phyloP scores from a whole-genome alignment of 495 filamentous ascomycete species.

The Aspergillus campestris region DNA sequence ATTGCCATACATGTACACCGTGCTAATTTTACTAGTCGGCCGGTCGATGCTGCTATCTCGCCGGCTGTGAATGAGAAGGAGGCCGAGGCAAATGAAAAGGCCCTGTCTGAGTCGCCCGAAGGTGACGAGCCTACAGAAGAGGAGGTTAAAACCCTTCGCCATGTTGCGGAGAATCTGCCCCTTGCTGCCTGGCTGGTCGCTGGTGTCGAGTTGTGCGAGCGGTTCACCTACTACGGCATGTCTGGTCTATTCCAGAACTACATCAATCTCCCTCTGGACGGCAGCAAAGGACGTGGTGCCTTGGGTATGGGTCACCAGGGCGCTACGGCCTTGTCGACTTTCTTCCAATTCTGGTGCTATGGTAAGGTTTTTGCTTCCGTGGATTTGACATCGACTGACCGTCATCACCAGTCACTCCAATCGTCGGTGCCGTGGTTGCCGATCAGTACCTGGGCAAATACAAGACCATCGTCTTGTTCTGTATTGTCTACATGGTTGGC shows the following conservation, averaged over 20 bases:
- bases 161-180: conserved; percentile 49
- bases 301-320: conserved; percentile 45
- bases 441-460: conserved; percentile 62
- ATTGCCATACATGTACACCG: not conserved
- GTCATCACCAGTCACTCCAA: conserved; percentile 36
- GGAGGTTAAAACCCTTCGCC: conserved; percentile 42
- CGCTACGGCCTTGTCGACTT: conserved; percentile 51
- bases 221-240: conserved; percentile 62
- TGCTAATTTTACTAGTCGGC: not conserved
- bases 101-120: conserved; percentile 26
- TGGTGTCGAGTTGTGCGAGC: conserved; percentile 56
- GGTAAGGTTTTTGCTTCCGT: conserved; percentile 13
- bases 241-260: conserved; percentile 50
- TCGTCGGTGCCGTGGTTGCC: conserved; percentile 51
- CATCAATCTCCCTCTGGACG: conserved; percentile 40
- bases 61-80: conserved; percentile 19
- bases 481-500: conserved; percentile 38
- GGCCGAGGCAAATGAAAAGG: conserved; percentile 27
- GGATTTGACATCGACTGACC: not conserved
- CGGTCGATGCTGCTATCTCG: too few species aligned
- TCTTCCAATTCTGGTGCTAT: conserved; percentile 59
- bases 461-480: conserved; percentile 57
- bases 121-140: conserved; percentile 47
- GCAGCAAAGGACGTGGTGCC: conserved; percentile 43
- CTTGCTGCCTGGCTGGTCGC: conserved; percentile 51